Evolutionary conservation across 345 rosid genomes (phyloP).

Genomic region (Murraya paniculata): DNA sequence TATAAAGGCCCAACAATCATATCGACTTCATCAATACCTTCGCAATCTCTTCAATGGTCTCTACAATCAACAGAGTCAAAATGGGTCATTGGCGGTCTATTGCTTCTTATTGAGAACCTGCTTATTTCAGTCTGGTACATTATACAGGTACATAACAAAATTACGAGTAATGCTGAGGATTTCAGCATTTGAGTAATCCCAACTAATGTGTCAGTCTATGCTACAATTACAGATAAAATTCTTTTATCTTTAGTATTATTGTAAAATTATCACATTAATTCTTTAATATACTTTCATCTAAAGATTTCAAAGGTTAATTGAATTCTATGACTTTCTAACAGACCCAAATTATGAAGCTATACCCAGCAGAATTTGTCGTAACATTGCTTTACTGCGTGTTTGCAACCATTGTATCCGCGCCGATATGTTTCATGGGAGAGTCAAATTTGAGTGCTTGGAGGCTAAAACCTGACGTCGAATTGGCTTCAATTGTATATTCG

Average conservation of each 20-base stretch:
- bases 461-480: conserved; percentile 30
- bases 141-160: conserved; percentile 22
- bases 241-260: no score
- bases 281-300: background rate
- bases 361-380: conserved; percentile 36
- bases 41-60: background rate
- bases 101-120: conserved; percentile 22
- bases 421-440: conserved; percentile 39
- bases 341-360: conserved; percentile 40
- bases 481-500: conserved; percentile 28
- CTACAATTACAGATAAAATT: no score
- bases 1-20: conserved; percentile 30
- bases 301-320: background rate
- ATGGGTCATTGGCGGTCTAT: conserved; percentile 36
- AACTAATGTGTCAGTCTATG: no score
- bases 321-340: background rate
- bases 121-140: conserved; percentile 26
- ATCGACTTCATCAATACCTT: background rate
- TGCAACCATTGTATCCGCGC: conserved; percentile 29
- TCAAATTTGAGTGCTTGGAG: conserved; percentile 30
- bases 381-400: conserved; percentile 28
- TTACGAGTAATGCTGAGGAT: no score
- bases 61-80: conserved; percentile 10
- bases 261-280: no score
- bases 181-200: no score